A percentile compares a stretch with the other conserved stretches of the same genome.
Conservation (phyloP, 2,329 filamentous ascomycete species). For the Fusarium armeniacum region DNA sequence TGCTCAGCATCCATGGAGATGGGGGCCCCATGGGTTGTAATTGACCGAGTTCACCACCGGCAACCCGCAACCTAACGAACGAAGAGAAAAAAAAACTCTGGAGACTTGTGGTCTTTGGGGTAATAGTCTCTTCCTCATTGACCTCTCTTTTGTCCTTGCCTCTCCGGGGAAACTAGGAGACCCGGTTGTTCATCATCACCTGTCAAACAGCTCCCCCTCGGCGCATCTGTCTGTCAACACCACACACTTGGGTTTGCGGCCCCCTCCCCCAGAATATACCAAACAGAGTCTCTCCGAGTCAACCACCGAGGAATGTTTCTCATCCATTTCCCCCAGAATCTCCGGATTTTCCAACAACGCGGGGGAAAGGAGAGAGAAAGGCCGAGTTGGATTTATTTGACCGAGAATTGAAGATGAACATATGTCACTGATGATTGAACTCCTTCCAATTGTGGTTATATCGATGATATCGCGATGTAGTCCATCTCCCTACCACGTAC, state of each 20-base stretch:
- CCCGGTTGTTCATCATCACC: constrained; percentile 4
- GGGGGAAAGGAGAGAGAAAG: constrained; percentile 21
- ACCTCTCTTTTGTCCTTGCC: constrained; percentile 1
- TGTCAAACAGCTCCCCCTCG: not conserved
- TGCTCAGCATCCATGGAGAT: constrained; percentile 33
- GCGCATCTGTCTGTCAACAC: not conserved
- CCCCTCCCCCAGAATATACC: constrained; percentile 35
- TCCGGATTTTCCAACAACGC: constrained; percentile 32
- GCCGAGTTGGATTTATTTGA: constrained; percentile 23
- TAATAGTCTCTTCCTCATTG: constrained; percentile 18
- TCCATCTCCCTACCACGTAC: no score
- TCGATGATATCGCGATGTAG: not conserved
- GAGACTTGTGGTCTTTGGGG: constrained; percentile 18
- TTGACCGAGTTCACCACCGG: constrained; percentile 48
- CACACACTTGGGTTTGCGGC: no score
- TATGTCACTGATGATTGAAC: not conserved
- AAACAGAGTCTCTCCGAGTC: constrained; percentile 44
- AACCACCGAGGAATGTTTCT: constrained; percentile 36
- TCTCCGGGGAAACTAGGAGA: not conserved
- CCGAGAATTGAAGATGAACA: constrained; percentile 5
- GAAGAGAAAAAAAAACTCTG: not conserved
- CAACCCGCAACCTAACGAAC: not conserved
- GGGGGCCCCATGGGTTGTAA: constrained; percentile 44
- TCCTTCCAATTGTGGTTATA: constrained; percentile 4
- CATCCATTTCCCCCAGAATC: constrained; percentile 32